These are phyloP conservation scores for Cordyceps pruinosa DNA, from an alignment of 2,329 filamentous ascomycete genomes.

Conservation along the genomic window DNA sequence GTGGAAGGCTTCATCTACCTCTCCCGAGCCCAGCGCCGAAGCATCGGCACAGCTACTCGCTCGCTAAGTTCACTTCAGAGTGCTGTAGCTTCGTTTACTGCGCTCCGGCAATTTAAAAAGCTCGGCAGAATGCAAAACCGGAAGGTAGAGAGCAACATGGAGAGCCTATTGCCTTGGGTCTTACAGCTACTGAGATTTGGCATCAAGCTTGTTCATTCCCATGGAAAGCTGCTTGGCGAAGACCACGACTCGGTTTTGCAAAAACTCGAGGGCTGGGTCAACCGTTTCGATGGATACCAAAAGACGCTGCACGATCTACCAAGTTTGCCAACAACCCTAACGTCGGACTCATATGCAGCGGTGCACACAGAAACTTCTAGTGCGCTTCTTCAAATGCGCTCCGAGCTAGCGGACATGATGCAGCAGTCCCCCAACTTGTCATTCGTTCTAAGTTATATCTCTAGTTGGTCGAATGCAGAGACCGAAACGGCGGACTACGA, in stretches of 20 bases:
- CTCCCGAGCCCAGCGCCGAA: constrained; percentile 52
- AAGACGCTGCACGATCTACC: constrained; percentile 35
- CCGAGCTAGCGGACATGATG: constrained; percentile 35
- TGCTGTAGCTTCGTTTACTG: constrained; percentile 29
- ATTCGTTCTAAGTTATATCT: constrained; percentile 60
- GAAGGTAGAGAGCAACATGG: constrained; percentile 20
- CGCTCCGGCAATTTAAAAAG: constrained; percentile 11
- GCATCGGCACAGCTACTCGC: constrained; percentile 35
- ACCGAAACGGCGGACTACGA: constrained; percentile 14
- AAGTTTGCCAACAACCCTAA: constrained; percentile 45
- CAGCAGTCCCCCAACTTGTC: constrained; percentile 47
- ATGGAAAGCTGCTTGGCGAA: constrained; percentile 55
- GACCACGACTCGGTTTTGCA: constrained; percentile 39
- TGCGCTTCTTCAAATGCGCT: constrained; percentile 31
- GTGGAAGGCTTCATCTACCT: constrained; percentile 77
- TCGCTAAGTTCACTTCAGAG: constrained; percentile 33
- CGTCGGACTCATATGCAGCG: constrained; percentile 29
- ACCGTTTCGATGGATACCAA: constrained; percentile 38
- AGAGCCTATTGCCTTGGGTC: constrained; percentile 49
- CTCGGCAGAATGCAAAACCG: constrained; percentile 26
- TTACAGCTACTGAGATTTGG: constrained; percentile 59
- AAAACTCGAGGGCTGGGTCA: constrained; percentile 43
- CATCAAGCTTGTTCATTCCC: constrained; percentile 54
- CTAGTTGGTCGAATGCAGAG: constrained; percentile 50
- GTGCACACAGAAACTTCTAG: constrained; percentile 29